Conservation (phyloP, 106 monocot genomes). For the Alisma plantagoaquatica region DNA sequence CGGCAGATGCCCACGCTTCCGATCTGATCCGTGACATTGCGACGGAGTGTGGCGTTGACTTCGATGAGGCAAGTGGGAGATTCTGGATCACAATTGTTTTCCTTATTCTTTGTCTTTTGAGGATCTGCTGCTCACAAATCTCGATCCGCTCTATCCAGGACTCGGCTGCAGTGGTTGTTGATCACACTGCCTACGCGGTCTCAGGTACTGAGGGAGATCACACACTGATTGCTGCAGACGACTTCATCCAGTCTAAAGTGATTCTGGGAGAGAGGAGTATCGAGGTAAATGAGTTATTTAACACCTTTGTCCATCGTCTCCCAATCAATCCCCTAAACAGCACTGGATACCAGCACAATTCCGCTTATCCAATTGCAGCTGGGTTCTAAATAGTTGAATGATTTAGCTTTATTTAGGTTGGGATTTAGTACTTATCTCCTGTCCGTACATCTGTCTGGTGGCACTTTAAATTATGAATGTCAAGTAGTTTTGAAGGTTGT, state of each 20-base stretch:
- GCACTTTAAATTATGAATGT: no score
- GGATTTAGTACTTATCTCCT: no score
- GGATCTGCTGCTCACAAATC: no score
- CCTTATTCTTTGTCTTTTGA: no score
- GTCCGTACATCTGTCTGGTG: no score
- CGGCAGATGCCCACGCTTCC: slow-evolving; percentile 59
- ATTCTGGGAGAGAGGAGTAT: slow-evolving; percentile 72
- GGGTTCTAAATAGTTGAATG: no score
- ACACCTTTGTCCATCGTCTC: no score
- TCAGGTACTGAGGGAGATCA: slow-evolving; percentile 68
- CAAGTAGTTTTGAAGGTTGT: no score
- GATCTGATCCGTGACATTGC: slow-evolving; percentile 80
- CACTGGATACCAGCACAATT: no score
- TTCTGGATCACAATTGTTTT: not conserved
- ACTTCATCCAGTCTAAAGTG: slow-evolving; percentile 61
- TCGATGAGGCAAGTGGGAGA: slow-evolving; percentile 60
- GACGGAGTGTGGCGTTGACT: slow-evolving; percentile 83
- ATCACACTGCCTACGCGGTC: slow-evolving; percentile 70
- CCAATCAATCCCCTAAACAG: no score
- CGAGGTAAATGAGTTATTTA: slow-evolving; percentile 48
- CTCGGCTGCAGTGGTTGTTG: slow-evolving; percentile 61
- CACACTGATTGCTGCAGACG: slow-evolving; percentile 76
- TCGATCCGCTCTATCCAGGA: slow-evolving; percentile 28
- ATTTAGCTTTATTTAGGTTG: no score
- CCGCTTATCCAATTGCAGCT: no score